These are phyloP conservation scores for Alectoria sarmentosa DNA, from an alignment of 495 filamentous ascomycete genomes.

Conservation along the genomic window DNA sequence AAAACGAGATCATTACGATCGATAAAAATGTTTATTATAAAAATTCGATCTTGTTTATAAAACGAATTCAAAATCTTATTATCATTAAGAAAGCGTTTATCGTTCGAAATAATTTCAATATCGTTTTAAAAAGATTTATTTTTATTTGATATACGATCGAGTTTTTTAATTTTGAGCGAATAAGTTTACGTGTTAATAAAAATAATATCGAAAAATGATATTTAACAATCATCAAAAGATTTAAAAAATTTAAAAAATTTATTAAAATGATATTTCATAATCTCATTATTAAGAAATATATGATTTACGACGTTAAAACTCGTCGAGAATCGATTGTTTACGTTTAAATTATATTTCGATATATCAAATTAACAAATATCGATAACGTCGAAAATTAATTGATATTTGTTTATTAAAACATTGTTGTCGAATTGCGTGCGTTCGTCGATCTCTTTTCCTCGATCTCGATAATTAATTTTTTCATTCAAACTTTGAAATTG, in stretches of 20 bases:
- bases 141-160: neutral
- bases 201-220: constrained; percentile 4
- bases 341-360: neutral
- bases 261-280: neutral
- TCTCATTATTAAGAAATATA: neutral
- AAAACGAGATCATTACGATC: constrained; percentile 3
- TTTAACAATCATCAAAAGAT: too few relatives aligned
- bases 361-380: too few relatives aligned
- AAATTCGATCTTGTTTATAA: neutral
- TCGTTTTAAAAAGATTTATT: neutral
- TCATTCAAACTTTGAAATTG: too few relatives aligned
- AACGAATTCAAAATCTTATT: constrained; percentile 2
- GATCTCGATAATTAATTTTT: too few relatives aligned
- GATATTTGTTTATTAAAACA: too few relatives aligned
- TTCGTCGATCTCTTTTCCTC: too few relatives aligned
- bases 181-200: neutral
- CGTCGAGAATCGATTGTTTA: constrained; percentile 10
- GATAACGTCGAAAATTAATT: too few relatives aligned
- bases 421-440: too few relatives aligned
- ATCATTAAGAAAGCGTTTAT: neutral
- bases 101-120: constrained; percentile 2
- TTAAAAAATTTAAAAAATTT: too few relatives aligned
- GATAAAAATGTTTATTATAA: constrained; percentile 11
- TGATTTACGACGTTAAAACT: neutral
- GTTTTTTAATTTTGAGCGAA: neutral